These are phyloP conservation scores for Pseudogymnoascus sp. DNA, from an alignment of 2,329 filamentous ascomycete species.

Conservation along the genomic window DNA sequence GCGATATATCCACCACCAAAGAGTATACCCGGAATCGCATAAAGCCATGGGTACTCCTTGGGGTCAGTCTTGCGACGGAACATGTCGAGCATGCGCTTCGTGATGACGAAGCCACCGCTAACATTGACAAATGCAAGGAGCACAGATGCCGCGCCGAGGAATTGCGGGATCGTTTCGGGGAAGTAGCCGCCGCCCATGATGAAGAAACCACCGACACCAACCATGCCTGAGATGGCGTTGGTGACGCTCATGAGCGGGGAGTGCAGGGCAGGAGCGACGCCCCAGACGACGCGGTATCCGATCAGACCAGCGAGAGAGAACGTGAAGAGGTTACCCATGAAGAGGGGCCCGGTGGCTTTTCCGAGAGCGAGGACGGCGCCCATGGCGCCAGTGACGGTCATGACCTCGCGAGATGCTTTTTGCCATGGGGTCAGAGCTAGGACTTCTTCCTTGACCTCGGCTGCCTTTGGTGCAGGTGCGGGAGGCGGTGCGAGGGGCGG, in stretches of 20 bases:
- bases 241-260: slow-evolving; percentile 89
- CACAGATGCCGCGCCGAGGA: slow-evolving; percentile 70
- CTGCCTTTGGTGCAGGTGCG: slow-evolving; percentile 40
- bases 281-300: slow-evolving; percentile 84
- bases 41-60: slow-evolving; percentile 81
- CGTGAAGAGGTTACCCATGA: slow-evolving; percentile 83
- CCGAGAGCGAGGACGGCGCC: slow-evolving; percentile 65
- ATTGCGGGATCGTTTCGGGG: slow-evolving; percentile 70
- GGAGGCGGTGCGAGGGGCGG: slow-evolving; percentile 58
- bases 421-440: slow-evolving; percentile 75
- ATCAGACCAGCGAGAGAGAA: slow-evolving; percentile 78
- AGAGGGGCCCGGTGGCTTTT: slow-evolving; percentile 71
- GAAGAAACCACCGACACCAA: slow-evolving; percentile 80
- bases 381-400: slow-evolving; percentile 69
- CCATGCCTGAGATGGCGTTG: slow-evolving; percentile 84
- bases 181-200: slow-evolving; percentile 76
- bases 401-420: slow-evolving; percentile 67
- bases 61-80: slow-evolving; percentile 76
- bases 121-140: slow-evolving; percentile 83
- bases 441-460: slow-evolving; percentile 44
- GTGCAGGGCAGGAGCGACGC: slow-evolving; percentile 73
- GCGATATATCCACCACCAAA: slow-evolving; percentile 77
- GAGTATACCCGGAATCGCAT: slow-evolving; percentile 65
- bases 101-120: slow-evolving; percentile 82
- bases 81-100: slow-evolving; percentile 90